Evolutionary conservation across 2,329 filamentous ascomycete species (phyloP).

Genomic region (Botrytis galanthina): DNA sequence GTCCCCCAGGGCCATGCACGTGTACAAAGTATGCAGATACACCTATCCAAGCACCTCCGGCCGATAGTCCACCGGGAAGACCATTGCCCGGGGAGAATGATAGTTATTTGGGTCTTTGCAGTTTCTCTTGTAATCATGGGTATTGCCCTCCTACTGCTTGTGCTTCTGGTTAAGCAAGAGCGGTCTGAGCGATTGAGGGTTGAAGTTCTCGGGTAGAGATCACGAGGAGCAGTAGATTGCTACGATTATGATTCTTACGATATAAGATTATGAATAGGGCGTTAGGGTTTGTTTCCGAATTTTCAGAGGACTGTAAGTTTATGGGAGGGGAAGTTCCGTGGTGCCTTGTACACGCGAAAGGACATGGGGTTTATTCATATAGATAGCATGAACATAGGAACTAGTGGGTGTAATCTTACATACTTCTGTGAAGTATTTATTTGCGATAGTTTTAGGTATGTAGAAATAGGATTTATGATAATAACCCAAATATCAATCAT

Average conservation of each 20-base stretch:
- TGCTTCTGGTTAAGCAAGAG: slow-evolving; percentile 12
- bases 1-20: slow-evolving; percentile 30
- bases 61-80: slow-evolving; percentile 38
- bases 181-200: neutral
- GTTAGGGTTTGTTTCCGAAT: neutral
- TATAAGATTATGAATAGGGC: neutral
- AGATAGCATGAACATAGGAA: too few species aligned
- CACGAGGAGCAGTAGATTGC: neutral
- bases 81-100: slow-evolving; percentile 39
- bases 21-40: slow-evolving; percentile 27
- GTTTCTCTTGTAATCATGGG: slow-evolving; percentile 47
- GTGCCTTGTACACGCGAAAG: neutral
- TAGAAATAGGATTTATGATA: neutral
- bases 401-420: neutral
- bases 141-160: slow-evolving; percentile 36
- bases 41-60: slow-evolving; percentile 27
- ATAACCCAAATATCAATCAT: too few species aligned
- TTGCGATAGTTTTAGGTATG: neutral
- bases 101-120: slow-evolving; percentile 47
- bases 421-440: neutral
- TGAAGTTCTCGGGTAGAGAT: neutral
- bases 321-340: neutral
- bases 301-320: neutral
- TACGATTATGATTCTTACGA: neutral
- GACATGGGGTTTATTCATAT: neutral